These are phyloP conservation scores for Cryphonectria radicalis DNA, from an alignment of 2,329 filamentous ascomycete species.

Conservation along the genomic window DNA sequence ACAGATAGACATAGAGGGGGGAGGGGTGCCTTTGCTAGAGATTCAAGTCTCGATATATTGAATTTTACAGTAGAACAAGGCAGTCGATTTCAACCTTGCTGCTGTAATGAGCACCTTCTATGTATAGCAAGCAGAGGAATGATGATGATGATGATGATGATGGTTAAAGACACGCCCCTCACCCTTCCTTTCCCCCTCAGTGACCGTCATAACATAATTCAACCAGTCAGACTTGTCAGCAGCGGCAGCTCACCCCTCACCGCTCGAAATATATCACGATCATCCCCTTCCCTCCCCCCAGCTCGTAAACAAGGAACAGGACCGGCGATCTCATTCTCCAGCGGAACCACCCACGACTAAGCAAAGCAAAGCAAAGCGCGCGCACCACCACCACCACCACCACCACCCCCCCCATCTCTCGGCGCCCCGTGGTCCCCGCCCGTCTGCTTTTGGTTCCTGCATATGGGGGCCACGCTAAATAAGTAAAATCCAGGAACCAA, in stretches of 20 bases:
- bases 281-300: background rate
- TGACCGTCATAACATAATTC: background rate
- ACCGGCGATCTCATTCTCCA: constrained; percentile 10
- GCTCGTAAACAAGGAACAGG: background rate
- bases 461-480: constrained; percentile 16
- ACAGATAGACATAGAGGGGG: background rate
- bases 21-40: background rate
- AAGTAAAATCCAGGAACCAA: constrained; percentile 11
- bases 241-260: background rate
- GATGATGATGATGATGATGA: background rate
- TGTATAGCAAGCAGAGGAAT: background rate
- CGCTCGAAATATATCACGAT: background rate
- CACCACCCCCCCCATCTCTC: background rate
- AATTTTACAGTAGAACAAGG: too few relatives aligned
- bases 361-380: too few relatives aligned
- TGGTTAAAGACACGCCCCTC: background rate
- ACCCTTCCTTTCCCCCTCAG: background rate
- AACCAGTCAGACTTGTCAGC: background rate
- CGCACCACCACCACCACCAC: too few relatives aligned
- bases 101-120: background rate
- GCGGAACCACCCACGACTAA: background rate
- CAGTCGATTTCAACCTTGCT: too few relatives aligned
- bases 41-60: too few relatives aligned
- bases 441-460: constrained; percentile 13
- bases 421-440: background rate